Base-by-base conservation (phyloP, 768 basidiomycete species). In the Mycena vitilis region DNA sequence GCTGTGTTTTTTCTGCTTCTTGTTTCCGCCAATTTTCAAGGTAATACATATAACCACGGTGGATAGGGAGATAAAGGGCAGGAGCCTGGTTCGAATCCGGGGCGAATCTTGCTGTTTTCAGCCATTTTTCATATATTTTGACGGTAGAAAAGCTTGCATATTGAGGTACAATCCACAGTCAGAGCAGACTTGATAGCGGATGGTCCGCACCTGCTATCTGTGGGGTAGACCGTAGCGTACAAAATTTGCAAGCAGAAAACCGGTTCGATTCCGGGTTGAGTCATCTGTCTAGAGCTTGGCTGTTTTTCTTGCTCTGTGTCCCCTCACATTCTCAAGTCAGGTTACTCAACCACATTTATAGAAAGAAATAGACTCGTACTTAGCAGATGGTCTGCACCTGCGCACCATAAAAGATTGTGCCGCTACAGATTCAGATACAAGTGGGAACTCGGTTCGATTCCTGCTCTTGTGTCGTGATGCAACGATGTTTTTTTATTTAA, bases 191-290 rank as follows among this genome's bases (percentile, higher is more conserved):
- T 45, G 44, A 40, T 45, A 18, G 44, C 44, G 18, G 44, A 45
- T 44, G 40, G 56, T 57, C 40, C 11, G 15, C 56, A 42, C 56
- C 23, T 30, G 57, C 40, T 44, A 1, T 25, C 7, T 22, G 22
- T 12, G 6, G 10, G 0, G 9, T n/a, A n/a, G n/a, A n/a, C n/a
- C n/a, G n/a, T n/a, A n/a, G n/a, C n/a, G n/a, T n/a, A n/a, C n/a
- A 13, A 0, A 12, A 2, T 38, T 56, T 25, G 2, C 38, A 34
- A 18, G 42, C n/a, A 44, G 57, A 16, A 9, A 1, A 2, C 57
- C 42, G 25, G 57, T 58, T 58, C 42, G 25, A 58, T 30, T 58
- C 57, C 40, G 57, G 57, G 57, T 30, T 42, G 18, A 58, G 57
- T 58, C 57, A 44, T 58, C 5, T 23, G 12, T 20, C 4, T 6